A percentile compares a stretch with the other conserved stretches of the same genome.
Conservation (phyloP, 148 eudicot genomes). For the Vaccinium vitisidaea region DNA sequence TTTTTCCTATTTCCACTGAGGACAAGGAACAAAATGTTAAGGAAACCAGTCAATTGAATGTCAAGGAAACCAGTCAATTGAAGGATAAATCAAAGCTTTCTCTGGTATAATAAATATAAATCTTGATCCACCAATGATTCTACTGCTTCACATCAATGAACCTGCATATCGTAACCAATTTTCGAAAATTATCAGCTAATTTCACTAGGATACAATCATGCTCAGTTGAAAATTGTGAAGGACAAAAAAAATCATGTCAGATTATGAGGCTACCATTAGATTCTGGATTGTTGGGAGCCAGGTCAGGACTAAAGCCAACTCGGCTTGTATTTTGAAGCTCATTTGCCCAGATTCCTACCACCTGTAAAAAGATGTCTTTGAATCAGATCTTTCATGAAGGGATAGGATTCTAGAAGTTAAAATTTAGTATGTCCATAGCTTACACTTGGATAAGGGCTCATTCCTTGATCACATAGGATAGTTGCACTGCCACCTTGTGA, state of each 20-base stretch:
- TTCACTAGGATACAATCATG: background rate
- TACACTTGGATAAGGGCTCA: background rate
- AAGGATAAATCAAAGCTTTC: background rate
- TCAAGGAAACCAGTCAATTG: background rate
- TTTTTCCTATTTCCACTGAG: background rate
- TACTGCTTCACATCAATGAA: background rate
- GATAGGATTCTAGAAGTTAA: background rate
- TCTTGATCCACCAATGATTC: background rate
- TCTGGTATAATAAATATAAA: background rate
- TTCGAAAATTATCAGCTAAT: background rate
- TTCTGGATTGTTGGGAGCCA: background rate
- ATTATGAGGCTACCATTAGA: background rate
- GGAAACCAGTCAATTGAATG: background rate
- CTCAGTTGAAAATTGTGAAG: background rate
- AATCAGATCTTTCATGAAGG: background rate
- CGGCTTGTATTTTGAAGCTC: background rate
- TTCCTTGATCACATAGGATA: conserved; percentile 10
- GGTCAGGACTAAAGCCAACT: conserved; percentile 6
- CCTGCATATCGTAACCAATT: background rate
- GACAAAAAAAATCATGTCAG: background rate
- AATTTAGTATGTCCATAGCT: background rate
- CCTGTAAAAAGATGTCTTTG: conserved; percentile 3
- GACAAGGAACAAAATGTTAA: background rate
- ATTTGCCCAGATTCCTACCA: background rate
- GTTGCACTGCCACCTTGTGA: conserved; percentile 12